Evolutionary conservation across 805 yeast species (phyloP), one percentile per base, ranked within the genome.

Genomic region (Middelhovenomyces tepae): DNA sequence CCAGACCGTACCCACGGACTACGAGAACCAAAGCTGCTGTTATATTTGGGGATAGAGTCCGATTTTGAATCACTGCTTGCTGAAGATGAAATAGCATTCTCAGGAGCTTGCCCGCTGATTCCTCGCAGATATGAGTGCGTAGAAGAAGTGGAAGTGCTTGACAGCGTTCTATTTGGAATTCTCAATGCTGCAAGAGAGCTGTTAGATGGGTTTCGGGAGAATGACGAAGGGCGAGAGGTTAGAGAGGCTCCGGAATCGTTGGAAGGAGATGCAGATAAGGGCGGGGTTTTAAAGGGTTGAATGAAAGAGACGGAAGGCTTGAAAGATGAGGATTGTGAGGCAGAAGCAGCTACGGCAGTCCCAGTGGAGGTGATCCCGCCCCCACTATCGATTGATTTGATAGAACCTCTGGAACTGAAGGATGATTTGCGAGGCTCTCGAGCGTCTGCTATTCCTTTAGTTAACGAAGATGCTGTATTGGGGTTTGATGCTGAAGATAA

Each of bases 231-330:
- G 45, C 35, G 57, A 34, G 28, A 58, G 31, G 40, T 45, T 17
- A 46, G 48, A 35, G 54, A 51, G 9, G 59, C 58, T 1, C 48
- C 50, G 14, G 23, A 22, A n/a, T 35, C 37, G 10, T 45, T 36
- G 11, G 42, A 35, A 7, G 58, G 57, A 11, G 61, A 57, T 3
- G 49, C 60, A 11, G 73, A 57, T 20, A 77, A 59, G 0, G 83
- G 72, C 0, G 83, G 81, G 2, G 73, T 70, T 40, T 71, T 74
- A 56, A 78, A 77, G 3, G 81, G 75, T 39, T 73, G 78, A 10
- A 73, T 65, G 4, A 64, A 41, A 35, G 71, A 57, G 5, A 48
- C 50, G 4, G 65, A 57, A 6, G 46, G 50, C 7, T 14, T 14
- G n/a, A n/a, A n/a, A n/a, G n/a, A n/a, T n/a, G n/a, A n/a, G n/a